These are phyloP conservation scores for Trypanosoma boissoni DNA, from an alignment of 208 protist genomes.

Conservation along the genomic window DNA sequence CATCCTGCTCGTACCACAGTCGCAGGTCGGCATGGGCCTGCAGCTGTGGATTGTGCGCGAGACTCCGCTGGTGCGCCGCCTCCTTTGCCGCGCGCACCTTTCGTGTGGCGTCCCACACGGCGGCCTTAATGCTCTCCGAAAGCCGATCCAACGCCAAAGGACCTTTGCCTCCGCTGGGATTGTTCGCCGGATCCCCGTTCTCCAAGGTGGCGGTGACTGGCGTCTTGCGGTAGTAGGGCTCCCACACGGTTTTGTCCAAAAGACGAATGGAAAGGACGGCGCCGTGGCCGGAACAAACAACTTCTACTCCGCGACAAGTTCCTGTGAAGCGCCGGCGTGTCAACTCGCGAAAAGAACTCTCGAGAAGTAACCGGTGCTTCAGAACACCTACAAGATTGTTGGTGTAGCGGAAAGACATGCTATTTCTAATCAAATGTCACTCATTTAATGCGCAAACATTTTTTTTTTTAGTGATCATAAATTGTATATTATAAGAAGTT, in stretches of 20 bases:
- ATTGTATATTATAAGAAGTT: no score
- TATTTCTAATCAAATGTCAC: no score
- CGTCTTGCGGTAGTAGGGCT: constrained; percentile 64
- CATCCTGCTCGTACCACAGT: constrained; percentile 84
- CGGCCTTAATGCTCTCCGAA: constrained; percentile 59
- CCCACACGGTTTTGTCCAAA: constrained; percentile 50
- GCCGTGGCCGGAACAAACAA: constrained; percentile 73
- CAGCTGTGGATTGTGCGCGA: constrained; percentile 54
- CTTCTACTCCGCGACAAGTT: constrained; percentile 70
- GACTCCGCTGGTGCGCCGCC: constrained; percentile 52
- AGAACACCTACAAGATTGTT: constrained; percentile 80
- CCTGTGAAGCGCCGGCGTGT: constrained; percentile 57
- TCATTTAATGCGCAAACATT: no score
- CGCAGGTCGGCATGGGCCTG: constrained; percentile 34
- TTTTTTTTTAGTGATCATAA: no score
- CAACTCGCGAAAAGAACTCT: constrained; percentile 60
- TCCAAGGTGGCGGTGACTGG: no score
- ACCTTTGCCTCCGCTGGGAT: no score
- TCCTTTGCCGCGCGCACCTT: constrained; percentile 68
- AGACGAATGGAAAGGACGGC: constrained; percentile 57
- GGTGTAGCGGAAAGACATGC: constrained; percentile 89
- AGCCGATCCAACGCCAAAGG: constrained; percentile 60
- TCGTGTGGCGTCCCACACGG: constrained; percentile 63
- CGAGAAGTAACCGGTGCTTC: constrained; percentile 77
- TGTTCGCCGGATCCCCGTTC: no score